phyloP scores from a whole-genome alignment of 202 grass and related monocot genomes.

The Bolboschoenoplectus hybrid region DNA sequence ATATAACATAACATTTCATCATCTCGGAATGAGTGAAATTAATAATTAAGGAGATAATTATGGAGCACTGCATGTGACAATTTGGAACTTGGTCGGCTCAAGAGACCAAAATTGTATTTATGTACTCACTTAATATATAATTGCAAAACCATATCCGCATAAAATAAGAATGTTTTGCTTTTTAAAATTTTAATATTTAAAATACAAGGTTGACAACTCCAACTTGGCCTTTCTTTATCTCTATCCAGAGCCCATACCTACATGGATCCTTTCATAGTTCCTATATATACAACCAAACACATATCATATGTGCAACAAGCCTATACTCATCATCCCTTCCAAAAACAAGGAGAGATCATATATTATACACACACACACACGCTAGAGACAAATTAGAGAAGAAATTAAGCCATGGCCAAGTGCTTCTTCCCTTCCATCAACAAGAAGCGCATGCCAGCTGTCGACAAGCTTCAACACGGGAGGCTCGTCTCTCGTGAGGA shows the following conservation, averaged over 20 bases:
- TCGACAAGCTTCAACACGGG: conserved; percentile 19
- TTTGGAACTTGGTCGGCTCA: conserved; percentile 35
- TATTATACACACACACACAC: not conserved
- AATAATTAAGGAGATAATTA: conserved; percentile 16
- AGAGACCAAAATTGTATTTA: conserved; percentile 20
- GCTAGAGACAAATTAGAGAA: not conserved
- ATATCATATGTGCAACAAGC: conserved; percentile 12
- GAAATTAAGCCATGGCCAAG: conserved; percentile 31
- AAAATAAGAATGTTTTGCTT: conserved; percentile 40
- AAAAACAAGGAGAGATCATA: conserved; percentile 32
- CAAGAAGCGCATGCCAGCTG: not conserved
- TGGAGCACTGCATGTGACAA: conserved; percentile 6
- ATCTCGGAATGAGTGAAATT: conserved; percentile 25
- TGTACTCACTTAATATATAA: not conserved
- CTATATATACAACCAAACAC: conserved; percentile 33
- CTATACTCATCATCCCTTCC: not conserved
- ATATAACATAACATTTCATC: not conserved
- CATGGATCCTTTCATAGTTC: conserved; percentile 1
- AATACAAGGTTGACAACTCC: conserved; percentile 23
- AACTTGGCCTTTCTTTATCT: conserved; percentile 37
- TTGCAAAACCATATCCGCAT: conserved; percentile 9
- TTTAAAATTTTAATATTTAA: not conserved
- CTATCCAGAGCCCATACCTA: not conserved
- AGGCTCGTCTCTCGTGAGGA: conserved; percentile 24
- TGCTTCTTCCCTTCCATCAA: conserved; percentile 40